Evolutionary conservation across 192 early-diverging fungal species (phyloP).

Genomic region (Kickxella alabastrina): DNA sequence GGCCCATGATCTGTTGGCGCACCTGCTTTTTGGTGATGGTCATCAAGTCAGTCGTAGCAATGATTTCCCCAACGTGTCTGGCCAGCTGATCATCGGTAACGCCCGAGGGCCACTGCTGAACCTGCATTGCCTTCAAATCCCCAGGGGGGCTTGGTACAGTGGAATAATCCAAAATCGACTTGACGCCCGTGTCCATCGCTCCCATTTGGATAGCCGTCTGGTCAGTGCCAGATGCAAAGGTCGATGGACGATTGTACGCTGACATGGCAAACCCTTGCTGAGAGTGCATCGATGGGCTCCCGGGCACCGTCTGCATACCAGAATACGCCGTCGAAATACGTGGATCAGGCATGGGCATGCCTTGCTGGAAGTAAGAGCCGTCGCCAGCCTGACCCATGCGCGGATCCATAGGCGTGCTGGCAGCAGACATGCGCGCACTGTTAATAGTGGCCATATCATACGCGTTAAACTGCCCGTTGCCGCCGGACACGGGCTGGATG

Average conservation of each 20-base stretch:
- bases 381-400: conserved; percentile 34
- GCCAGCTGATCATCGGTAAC: conserved; percentile 70
- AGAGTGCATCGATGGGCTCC: conserved; percentile 5
- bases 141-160: neutral
- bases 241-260: neutral
- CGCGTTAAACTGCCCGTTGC: conserved; percentile 11
- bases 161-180: conserved; percentile 6
- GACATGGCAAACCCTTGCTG: conserved; percentile 5
- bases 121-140: neutral
- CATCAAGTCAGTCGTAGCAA: conserved; percentile 90
- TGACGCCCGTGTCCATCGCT: neutral
- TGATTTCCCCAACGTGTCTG: conserved; percentile 67
- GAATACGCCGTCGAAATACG: conserved; percentile 24
- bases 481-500: conserved; percentile 26
- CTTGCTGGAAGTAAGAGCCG: conserved; percentile 21
- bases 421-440: conserved; percentile 16
- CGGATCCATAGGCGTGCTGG: conserved; percentile 22
- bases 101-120: conserved; percentile 43
- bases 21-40: conserved; percentile 99
- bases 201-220: neutral
- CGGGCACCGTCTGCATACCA: neutral
- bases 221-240: neutral
- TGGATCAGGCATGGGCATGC: conserved; percentile 5
- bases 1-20: conserved; percentile 77
- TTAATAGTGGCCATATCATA: conserved; percentile 37